Conservation (phyloP, 2,329 filamentous ascomycete genomes). For the Chalaropsis ovoidea region DNA sequence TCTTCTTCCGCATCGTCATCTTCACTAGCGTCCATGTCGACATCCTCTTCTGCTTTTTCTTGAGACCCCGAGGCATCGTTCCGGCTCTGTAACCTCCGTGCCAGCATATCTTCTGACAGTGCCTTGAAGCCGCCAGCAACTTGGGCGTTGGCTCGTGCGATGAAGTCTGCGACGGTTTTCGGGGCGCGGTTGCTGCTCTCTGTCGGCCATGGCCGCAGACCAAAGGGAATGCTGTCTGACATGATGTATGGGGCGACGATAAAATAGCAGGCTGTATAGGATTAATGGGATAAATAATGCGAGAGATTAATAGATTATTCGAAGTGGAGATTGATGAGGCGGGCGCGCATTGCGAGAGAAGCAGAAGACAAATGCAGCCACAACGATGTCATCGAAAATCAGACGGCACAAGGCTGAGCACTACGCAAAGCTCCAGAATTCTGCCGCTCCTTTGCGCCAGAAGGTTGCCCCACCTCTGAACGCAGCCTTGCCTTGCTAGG, state of each 20-base stretch:
- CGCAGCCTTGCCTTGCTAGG: not conserved
- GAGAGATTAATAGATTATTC: not conserved
- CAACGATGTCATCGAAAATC: not conserved
- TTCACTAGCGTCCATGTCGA: slow-evolving; percentile 36
- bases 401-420: not conserved
- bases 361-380: not conserved
- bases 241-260: not conserved
- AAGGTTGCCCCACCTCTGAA: not conserved
- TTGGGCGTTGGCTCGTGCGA: slow-evolving; percentile 66
- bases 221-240: slow-evolving; percentile 24
- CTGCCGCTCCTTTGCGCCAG: slow-evolving; percentile 5
- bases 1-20: slow-evolving; percentile 34
- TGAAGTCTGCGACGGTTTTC: slow-evolving; percentile 60
- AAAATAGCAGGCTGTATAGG: too few species aligned
- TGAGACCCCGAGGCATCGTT: not conserved
- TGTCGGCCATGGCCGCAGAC: slow-evolving; percentile 27
- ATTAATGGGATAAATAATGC: too few species aligned
- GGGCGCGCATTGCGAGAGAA: not conserved
- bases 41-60: slow-evolving; percentile 38
- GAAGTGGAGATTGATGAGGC: not conserved
- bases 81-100: slow-evolving; percentile 41
- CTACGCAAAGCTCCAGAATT: not conserved
- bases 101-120: slow-evolving; percentile 64
- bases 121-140: slow-evolving; percentile 67
- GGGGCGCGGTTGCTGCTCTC: slow-evolving; percentile 48